Percentiles rank a stretch among this genome's conserved stretches.
These are phyloP conservation scores for Suillus subluteus DNA, from an alignment of 768 basidiomycete species.

Conservation along the genomic window DNA sequence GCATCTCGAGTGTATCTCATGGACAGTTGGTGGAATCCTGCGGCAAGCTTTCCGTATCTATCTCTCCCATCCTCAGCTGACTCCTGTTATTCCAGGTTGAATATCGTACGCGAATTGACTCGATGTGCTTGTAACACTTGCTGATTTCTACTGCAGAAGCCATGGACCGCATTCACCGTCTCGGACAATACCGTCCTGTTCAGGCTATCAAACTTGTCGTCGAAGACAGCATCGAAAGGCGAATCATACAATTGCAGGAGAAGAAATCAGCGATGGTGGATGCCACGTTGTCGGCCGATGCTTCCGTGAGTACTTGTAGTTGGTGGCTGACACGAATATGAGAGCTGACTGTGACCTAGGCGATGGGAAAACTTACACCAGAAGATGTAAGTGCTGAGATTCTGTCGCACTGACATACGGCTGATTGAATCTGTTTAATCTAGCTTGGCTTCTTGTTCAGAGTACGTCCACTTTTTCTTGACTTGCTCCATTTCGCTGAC, in stretches of 20 bases:
- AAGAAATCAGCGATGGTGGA: slow-evolving; percentile 97
- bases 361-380: slow-evolving; percentile 92
- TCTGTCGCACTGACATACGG: slow-evolving; percentile 5
- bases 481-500: neutral
- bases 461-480: slow-evolving; percentile 30
- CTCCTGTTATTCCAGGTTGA: slow-evolving; percentile 52
- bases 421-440: slow-evolving; percentile 13
- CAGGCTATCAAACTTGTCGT: slow-evolving; percentile 92
- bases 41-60: slow-evolving; percentile 47
- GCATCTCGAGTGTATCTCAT: slow-evolving; percentile 94
- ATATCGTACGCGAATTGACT: slow-evolving; percentile 60
- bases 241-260: slow-evolving; percentile 93
- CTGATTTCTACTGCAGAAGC: slow-evolving; percentile 59
- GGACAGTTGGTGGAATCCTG: slow-evolving; percentile 99
- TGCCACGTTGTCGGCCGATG: slow-evolving; percentile 81
- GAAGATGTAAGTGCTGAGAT: slow-evolving; percentile 58
- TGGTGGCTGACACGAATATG: slow-evolving; percentile 6
- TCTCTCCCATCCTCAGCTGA: slow-evolving; percentile 7
- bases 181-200: slow-evolving; percentile 94
- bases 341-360: slow-evolving; percentile 43
- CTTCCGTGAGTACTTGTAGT: slow-evolving; percentile 54
- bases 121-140: neutral
- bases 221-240: slow-evolving; percentile 95
- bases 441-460: slow-evolving; percentile 52
- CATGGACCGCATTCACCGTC: slow-evolving; percentile 96